Conservation (phyloP, 495 filamentous ascomycete species). For the Coniosporium apollinis region DNA sequence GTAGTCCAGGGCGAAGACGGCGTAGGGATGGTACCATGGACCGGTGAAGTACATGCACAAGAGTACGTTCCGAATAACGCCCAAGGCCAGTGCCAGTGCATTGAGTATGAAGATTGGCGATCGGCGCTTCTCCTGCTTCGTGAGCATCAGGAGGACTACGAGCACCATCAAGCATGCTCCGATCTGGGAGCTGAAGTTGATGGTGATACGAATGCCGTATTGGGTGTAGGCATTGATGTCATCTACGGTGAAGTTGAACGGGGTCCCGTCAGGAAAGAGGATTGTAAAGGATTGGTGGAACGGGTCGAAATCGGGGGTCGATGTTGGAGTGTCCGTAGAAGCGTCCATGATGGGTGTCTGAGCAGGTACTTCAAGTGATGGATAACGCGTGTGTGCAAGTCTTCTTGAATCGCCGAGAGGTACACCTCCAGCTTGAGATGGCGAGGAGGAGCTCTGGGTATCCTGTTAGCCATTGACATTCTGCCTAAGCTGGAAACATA, state of each 20-base stretch:
- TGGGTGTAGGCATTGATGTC: slow-evolving; percentile 31
- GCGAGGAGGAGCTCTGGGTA: too few relatives aligned
- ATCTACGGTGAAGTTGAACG: slow-evolving; percentile 31
- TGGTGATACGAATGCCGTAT: slow-evolving; percentile 36
- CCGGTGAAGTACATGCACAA: slow-evolving; percentile 40
- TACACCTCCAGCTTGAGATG: too few relatives aligned
- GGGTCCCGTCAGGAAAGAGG: slow-evolving; percentile 31
- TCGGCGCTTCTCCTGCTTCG: slow-evolving; percentile 40
- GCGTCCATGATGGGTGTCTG: too few relatives aligned
- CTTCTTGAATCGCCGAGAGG: too few relatives aligned
- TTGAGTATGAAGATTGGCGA: slow-evolving; percentile 50
- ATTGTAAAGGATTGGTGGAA: slow-evolving; percentile 42
- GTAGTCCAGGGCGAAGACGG: slow-evolving; percentile 39
- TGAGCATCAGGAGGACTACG: slow-evolving; percentile 46
- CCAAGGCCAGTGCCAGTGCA: slow-evolving; percentile 37
- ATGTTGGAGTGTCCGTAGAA: too few relatives aligned
- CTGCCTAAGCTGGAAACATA: too few relatives aligned
- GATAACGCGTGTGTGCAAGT: too few relatives aligned
- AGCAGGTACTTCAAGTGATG: too few relatives aligned
- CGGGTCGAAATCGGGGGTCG: slow-evolving; percentile 35
- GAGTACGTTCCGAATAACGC: slow-evolving; percentile 43
- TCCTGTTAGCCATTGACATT: too few relatives aligned
- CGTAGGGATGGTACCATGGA: slow-evolving; percentile 40
- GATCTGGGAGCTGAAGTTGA: slow-evolving; percentile 58
- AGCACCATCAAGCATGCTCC: slow-evolving; percentile 57